Evolutionary conservation across 2,329 filamentous ascomycete genomes (phyloP), one percentile per base, ranked within the genome.

Genomic region (Talaromyces pinophilus): DNA sequence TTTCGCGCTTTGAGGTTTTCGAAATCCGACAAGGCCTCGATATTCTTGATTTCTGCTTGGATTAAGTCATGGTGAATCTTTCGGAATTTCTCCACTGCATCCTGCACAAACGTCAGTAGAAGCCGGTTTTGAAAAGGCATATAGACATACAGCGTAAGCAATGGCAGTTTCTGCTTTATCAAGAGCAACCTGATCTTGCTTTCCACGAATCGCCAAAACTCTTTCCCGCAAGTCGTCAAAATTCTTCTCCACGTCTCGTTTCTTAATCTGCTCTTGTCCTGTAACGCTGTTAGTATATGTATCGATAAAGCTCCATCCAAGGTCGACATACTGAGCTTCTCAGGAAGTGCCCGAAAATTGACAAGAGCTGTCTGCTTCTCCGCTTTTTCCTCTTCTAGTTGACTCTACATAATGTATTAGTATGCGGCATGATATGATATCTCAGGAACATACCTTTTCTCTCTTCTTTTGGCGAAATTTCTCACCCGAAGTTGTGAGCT

Each of bases 1-100:
- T 92, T 92, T 66, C 88, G 88, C 17, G 82, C 81, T 71, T 87
- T 86, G n/a, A 97, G 82, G 5, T 86, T 86, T 54, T 87, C 83
- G 2, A 90, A 78, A 72, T 99, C 95, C 0, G 93, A 97, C n/a
- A 83, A 77, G 1, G 92, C 93, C 81, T 99, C 95, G 35, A 96
- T 85, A 0, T 86, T 80, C 68, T 88, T 84, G 54, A 97, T 83
- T 70, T 91, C 86, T 1, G 86, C 87, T 71, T 93, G 88, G 17
- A 93, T 78, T 11, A 92, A 79, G 15, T 85, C 84, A 55, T 89
- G 83, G 62, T 91, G 87, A 5, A 87, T 83, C 59, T 82, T 77
- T 15, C 87, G 86, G 54, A 96, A 84, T 22, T 78, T 74, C n/a
- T 85, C 83, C 7, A 96, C 84, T 4, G 86, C 81, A 69, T 86